These are phyloP conservation scores for Drechslerella stenobrocha DNA, from an alignment of 2,329 filamentous ascomycete species.

Conservation along the genomic window DNA sequence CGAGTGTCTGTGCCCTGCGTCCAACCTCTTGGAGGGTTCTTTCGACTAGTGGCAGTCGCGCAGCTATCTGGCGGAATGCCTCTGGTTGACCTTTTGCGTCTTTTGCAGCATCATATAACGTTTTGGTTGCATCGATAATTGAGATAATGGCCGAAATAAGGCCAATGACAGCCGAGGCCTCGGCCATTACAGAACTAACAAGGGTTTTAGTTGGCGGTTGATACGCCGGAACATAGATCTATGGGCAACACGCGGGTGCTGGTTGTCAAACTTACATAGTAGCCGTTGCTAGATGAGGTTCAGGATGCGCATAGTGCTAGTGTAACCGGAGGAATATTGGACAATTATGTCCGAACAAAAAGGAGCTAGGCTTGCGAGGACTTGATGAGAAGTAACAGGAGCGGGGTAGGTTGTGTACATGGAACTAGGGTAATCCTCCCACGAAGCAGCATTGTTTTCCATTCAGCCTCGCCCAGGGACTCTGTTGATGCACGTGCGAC, in stretches of 20 bases:
- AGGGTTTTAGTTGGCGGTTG: not conserved
- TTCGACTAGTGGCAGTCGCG: slow-evolving; percentile 48
- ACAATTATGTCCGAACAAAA: not conserved
- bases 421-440: not conserved
- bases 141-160: slow-evolving; percentile 49
- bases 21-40: slow-evolving; percentile 43
- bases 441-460: not conserved
- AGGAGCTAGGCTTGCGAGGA: not conserved
- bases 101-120: slow-evolving; percentile 49
- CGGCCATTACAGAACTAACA: slow-evolving; percentile 10
- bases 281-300: not conserved
- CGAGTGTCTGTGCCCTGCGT: slow-evolving; percentile 41
- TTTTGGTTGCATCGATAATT: slow-evolving; percentile 50
- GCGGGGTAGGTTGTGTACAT: not conserved
- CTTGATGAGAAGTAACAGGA: not conserved
- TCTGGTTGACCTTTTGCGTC: slow-evolving; percentile 50
- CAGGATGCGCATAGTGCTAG: not conserved
- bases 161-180: slow-evolving; percentile 45
- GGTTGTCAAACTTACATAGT: not conserved
- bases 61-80: slow-evolving; percentile 50
- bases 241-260: too few species aligned
- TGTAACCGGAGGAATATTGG: not conserved
- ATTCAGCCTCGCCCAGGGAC: not conserved
- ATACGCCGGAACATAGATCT: not conserved
- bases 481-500: not conserved